Evolutionary conservation across 352 stramenopile genomes (phyloP).

Genomic region (Globisporangium splendens): DNA sequence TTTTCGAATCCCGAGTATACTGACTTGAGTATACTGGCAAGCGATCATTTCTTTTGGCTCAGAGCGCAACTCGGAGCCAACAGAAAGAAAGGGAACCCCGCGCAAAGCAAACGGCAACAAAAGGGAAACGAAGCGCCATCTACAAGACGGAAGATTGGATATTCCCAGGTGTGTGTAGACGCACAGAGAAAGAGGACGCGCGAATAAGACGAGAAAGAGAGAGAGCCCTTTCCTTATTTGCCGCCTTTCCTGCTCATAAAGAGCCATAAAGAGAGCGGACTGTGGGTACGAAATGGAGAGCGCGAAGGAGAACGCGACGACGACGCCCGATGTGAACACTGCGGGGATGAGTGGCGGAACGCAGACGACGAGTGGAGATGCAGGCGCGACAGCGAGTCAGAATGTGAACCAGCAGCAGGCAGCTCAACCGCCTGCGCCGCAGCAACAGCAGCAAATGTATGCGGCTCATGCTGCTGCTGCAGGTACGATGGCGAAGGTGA

Average conservation of each 20-base stretch:
- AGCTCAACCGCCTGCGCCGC: background rate
- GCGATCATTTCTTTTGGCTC: background rate
- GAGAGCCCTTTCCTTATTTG: background rate
- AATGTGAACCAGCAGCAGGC: constrained; percentile 2
- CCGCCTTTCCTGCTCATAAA: background rate
- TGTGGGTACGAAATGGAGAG: background rate
- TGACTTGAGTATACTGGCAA: too few relatives aligned
- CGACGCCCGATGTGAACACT: background rate
- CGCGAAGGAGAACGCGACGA: background rate
- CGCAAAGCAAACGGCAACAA: background rate
- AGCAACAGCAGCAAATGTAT: constrained; percentile 8
- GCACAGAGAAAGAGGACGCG: too few relatives aligned
- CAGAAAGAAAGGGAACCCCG: background rate
- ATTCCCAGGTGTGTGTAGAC: background rate
- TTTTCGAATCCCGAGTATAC: background rate
- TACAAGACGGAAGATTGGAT: background rate
- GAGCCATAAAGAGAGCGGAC: background rate
- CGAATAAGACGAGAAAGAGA: too few relatives aligned
- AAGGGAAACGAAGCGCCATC: background rate
- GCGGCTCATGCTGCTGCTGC: background rate
- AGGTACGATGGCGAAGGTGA: background rate
- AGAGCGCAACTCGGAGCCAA: background rate
- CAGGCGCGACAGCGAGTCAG: background rate
- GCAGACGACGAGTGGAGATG: background rate
- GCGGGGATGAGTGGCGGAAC: background rate